These are phyloP conservation scores for Lactifluus subvellereus DNA, from an alignment of 768 basidiomycete species.

Conservation along the genomic window DNA sequence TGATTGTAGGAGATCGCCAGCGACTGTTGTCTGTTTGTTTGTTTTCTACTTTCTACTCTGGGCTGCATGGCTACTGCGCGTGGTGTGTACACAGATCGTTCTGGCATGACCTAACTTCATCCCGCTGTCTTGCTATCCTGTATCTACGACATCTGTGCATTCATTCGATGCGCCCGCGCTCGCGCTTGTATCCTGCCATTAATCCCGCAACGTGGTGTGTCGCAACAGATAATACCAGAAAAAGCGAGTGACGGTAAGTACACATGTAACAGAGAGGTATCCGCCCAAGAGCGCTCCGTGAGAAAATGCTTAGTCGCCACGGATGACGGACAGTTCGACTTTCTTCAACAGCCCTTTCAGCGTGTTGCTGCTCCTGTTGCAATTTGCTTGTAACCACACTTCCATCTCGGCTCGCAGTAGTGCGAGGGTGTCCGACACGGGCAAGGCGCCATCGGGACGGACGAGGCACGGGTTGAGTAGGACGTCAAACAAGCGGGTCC, in stretches of 20 bases:
- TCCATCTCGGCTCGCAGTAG: constrained; percentile 77
- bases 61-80: constrained; percentile 6
- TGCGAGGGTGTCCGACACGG: constrained; percentile 64
- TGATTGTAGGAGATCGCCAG: constrained; percentile 31
- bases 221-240: constrained; percentile 5
- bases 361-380: constrained; percentile 76
- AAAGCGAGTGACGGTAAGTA: not conserved
- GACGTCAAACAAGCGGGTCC: constrained; percentile 78
- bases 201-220: not conserved
- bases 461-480: constrained; percentile 77
- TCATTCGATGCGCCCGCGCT: not conserved
- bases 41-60: constrained; percentile 20
- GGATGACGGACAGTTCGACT: constrained; percentile 52
- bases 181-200: constrained; percentile 12
- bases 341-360: constrained; percentile 81
- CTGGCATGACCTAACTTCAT: constrained; percentile 6
- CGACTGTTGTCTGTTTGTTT: constrained; percentile 13
- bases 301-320: constrained; percentile 25
- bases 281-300: not conserved
- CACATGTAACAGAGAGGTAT: not conserved
- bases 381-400: constrained; percentile 77
- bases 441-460: constrained; percentile 53
- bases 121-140: constrained; percentile 4
- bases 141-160: constrained; percentile 19
- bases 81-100: not conserved